Conservation (phyloP, 2,329 filamentous ascomycete species). For the Sporothrix euskadiensis region DNA sequence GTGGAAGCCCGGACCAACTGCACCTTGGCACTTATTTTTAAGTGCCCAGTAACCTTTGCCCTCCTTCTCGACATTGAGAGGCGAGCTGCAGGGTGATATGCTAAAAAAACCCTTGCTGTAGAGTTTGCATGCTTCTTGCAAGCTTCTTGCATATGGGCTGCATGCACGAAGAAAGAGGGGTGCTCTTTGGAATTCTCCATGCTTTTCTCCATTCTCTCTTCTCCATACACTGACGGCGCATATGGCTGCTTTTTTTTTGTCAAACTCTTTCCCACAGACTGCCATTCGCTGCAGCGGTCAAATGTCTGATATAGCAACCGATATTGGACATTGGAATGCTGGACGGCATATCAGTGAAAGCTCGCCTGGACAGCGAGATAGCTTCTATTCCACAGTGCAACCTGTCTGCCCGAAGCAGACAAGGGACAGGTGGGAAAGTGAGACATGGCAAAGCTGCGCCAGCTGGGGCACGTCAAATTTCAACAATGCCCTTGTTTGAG, state of each 20-base stretch:
- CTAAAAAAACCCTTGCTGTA: neutral
- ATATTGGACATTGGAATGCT: constrained; percentile 9
- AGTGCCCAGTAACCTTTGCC: no score
- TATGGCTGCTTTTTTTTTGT: neutral
- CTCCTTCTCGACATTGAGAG: neutral
- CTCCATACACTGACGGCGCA: neutral
- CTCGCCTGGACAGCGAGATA: neutral
- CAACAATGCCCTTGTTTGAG: constrained; percentile 5
- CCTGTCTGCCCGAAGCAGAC: neutral
- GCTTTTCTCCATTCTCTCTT: neutral
- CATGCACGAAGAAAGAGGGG: constrained; percentile 13
- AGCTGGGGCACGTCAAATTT: neutral
- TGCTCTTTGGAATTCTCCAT: neutral
- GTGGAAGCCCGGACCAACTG: constrained; percentile 12
- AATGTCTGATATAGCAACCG: neutral
- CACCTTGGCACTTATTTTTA: neutral
- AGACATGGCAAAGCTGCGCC: constrained; percentile 2
- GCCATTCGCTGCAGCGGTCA: neutral
- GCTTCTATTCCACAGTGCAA: neutral
- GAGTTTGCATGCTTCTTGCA: neutral
- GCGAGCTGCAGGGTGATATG: constrained; percentile 16
- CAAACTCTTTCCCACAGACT: neutral
- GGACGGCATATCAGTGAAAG: neutral
- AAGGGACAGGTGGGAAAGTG: constrained; percentile 7
- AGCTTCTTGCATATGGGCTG: neutral